Evolutionary conservation across 441 rosid genomes (phyloP).

Genomic region (Pelargonium fulgidum): DNA sequence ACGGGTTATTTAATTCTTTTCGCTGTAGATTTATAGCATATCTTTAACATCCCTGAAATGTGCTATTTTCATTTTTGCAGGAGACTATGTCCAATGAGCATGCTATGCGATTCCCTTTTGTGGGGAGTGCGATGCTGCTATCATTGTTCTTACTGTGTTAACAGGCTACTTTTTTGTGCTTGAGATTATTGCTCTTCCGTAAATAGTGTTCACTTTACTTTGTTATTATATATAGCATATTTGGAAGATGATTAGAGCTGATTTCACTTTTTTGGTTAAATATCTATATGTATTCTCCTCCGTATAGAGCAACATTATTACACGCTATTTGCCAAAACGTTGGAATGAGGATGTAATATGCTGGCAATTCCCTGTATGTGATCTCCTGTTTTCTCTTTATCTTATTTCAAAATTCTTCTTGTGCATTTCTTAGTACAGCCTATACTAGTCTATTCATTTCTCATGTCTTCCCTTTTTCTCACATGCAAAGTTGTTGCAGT

Average conservation of each 20-base stretch:
- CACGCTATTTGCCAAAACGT: slow-evolving; percentile 51
- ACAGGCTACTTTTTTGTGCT: slow-evolving; percentile 93
- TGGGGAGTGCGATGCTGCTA: slow-evolving; percentile 93
- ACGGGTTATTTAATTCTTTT: background rate
- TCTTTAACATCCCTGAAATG: slow-evolving; percentile 13
- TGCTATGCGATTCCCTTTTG: slow-evolving; percentile 97
- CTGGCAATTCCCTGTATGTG: slow-evolving; percentile 88
- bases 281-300: background rate
- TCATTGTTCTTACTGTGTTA: slow-evolving; percentile 80
- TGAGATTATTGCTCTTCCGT: slow-evolving; percentile 90
- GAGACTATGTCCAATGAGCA: slow-evolving; percentile 97
- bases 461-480: background rate
- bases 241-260: background rate
- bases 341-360: slow-evolving; percentile 76
- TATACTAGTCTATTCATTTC: background rate
- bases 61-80: slow-evolving; percentile 36
- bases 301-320: slow-evolving; percentile 66
- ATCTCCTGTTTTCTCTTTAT: background rate
- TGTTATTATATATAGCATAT: background rate
- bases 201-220: slow-evolving; percentile 22
- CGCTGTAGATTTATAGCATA: background rate
- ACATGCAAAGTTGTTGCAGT: background rate
- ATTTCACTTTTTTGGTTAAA: slow-evolving; percentile 5
- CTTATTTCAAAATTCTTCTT: background rate
- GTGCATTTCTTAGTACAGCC: background rate